These are phyloP conservation scores for Boletus reticulatus DNA, from an alignment of 768 basidiomycete species.

Conservation along the genomic window DNA sequence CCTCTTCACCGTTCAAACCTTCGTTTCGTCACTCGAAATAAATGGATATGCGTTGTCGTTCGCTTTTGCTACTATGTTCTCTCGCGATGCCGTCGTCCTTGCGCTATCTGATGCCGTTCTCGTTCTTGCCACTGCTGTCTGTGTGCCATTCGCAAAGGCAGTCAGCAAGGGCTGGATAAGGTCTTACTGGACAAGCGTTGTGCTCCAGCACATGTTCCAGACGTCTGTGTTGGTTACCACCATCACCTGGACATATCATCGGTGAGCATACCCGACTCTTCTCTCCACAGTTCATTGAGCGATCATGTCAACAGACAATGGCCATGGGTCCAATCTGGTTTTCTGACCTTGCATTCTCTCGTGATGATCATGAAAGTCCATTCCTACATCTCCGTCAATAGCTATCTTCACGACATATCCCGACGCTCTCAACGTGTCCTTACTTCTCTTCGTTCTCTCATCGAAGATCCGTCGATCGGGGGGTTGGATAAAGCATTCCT, in stretches of 20 bases:
- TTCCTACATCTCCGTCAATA: conserved; percentile 88
- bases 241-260: conserved; percentile 88
- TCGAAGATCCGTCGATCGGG: conserved; percentile 44
- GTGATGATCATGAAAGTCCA: conserved; percentile 97
- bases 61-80: conserved; percentile 83
- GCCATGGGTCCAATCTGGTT: conserved; percentile 98
- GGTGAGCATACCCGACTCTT: conserved; percentile 39
- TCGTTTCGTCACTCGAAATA: conserved; percentile 72
- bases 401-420: conserved; percentile 62
- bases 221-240: conserved; percentile 66
- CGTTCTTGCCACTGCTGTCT: conserved; percentile 69
- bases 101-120: conserved; percentile 84
- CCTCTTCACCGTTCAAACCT: conserved; percentile 75
- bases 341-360: conserved; percentile 81
- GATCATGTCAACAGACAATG: conserved; percentile 58
- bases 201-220: conserved; percentile 82
- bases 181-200: conserved; percentile 73
- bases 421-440: conserved; percentile 46
- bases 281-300: not conserved
- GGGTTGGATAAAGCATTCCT: conserved; percentile 64
- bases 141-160: conserved; percentile 81
- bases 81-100: conserved; percentile 77
- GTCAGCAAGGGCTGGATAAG: conserved; percentile 75
- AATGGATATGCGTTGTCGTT: conserved; percentile 76
- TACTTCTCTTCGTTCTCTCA: conserved; percentile 43